Percentiles rank a stretch among this genome's conserved stretches.
Conservation (phyloP, 352 stramenopile species). For the Detonula confervacea region DNA sequence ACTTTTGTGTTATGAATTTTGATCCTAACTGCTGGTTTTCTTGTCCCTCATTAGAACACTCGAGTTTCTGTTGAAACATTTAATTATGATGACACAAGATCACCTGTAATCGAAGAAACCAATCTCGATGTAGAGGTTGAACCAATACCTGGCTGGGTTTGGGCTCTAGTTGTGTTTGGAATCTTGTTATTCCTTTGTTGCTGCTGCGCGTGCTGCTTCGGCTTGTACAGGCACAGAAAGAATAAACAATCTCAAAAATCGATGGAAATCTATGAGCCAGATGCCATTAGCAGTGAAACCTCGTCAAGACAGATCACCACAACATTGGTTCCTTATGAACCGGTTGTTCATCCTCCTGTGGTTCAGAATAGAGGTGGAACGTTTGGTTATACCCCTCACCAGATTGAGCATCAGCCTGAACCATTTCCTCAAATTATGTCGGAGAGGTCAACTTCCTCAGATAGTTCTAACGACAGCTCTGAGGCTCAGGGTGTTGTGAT, state of each 20-base stretch:
- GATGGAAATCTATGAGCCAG: too few species aligned
- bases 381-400: not conserved
- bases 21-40: not conserved
- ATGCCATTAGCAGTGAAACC: too few species aligned
- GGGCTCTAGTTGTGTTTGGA: conserved; percentile 6
- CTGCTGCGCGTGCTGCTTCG: conserved; percentile 6
- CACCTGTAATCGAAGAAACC: not conserved
- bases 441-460: not conserved
- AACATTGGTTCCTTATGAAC: conserved; percentile 11
- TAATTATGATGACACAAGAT: not conserved
- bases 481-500: not conserved
- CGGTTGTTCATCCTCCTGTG: not conserved
- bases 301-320: not conserved
- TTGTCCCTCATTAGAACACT: conserved; percentile 1
- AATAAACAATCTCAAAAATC: not conserved
- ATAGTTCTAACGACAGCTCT: not conserved
- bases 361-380: not conserved
- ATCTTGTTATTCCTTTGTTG: conserved; percentile 19
- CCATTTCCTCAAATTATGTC: not conserved
- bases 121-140: not conserved
- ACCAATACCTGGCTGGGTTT: conserved; percentile 18
- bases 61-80: not conserved
- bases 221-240: not conserved
- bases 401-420: too few species aligned
- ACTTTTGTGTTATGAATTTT: not conserved